A percentile compares a stretch with the other conserved stretches of the same genome.
Evolutionary conservation across 1,284 basidiomycete species (phyloP).

Genomic region (Bjerkandera adusta): DNA sequence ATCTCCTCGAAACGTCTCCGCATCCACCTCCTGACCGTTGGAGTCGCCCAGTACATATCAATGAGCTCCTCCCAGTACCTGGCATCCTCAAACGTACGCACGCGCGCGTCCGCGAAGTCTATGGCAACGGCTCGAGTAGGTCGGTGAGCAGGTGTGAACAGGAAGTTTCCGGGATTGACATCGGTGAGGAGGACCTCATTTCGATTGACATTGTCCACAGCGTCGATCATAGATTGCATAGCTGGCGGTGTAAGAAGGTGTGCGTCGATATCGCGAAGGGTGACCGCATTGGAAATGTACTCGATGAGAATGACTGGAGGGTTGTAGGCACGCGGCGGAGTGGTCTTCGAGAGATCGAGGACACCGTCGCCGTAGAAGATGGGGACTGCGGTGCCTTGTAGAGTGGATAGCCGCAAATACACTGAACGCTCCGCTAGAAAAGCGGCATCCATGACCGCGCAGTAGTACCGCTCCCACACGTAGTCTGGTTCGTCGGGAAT

Average conservation of each 20-base stretch:
- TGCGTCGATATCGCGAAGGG: conserved; percentile 2
- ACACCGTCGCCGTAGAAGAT: conserved; percentile 6
- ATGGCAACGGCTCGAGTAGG: conserved; percentile 9
- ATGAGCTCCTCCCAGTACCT: no score
- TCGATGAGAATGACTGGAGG: conserved; percentile 10
- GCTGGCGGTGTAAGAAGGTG: not conserved
- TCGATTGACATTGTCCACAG: conserved; percentile 1
- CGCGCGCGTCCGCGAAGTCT: conserved; percentile 8
- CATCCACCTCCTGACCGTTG: no score
- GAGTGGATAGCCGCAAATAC: conserved; percentile 3
- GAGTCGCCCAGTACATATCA: no score
- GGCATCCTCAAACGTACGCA: not conserved
- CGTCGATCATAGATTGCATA: not conserved
- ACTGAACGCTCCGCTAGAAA: not conserved
- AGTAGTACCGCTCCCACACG: conserved; percentile 6
- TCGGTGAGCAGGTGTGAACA: conserved; percentile 3
- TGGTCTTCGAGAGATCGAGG: conserved; percentile 3
- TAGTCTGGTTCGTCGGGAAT: no score
- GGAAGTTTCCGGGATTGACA: conserved; percentile 8
- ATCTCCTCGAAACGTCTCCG: no score
- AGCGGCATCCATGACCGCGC: not conserved
- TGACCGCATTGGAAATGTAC: conserved; percentile 13
- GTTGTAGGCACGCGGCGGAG: conserved; percentile 1
- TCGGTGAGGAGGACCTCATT: conserved; percentile 8
- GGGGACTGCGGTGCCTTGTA: conserved; percentile 10